phyloP scores from a whole-genome alignment of 176 grass and related monocot genomes.

The Pontederia crassipes region DNA sequence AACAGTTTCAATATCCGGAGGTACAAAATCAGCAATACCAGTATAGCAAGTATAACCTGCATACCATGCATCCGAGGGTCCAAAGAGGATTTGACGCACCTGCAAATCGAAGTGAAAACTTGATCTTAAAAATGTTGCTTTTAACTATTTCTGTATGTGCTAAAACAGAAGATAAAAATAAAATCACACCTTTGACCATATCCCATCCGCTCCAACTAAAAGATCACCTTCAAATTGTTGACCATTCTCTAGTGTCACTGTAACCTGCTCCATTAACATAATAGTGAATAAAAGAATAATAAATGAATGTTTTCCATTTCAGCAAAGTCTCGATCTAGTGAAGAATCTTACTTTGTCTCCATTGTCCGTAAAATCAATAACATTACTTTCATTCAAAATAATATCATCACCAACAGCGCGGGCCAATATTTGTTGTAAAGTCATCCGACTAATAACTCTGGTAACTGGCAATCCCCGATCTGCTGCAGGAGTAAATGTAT shows the following conservation, averaged over 20 bases:
- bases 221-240: slow-evolving; percentile 84
- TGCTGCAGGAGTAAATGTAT: slow-evolving; percentile 84
- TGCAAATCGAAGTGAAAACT: slow-evolving; percentile 26
- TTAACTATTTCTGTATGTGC: background rate
- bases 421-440: slow-evolving; percentile 84
- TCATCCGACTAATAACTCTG: slow-evolving; percentile 97
- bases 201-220: slow-evolving; percentile 94
- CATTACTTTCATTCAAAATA: slow-evolving; percentile 74
- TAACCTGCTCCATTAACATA: slow-evolving; percentile 38
- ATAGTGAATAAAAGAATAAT: background rate
- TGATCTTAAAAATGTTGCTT: background rate
- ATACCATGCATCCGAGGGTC: slow-evolving; percentile 62
- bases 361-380: slow-evolving; percentile 72
- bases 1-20: slow-evolving; percentile 88
- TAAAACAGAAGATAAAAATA: background rate
- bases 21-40: slow-evolving; percentile 90
- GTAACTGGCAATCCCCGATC: slow-evolving; percentile 89
- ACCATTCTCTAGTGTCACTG: slow-evolving; percentile 74
- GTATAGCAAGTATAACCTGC: slow-evolving; percentile 97
- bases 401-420: slow-evolving; percentile 53
- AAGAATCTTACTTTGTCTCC: slow-evolving; percentile 60
- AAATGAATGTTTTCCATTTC: background rate
- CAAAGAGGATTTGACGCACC: slow-evolving; percentile 78
- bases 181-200: slow-evolving; percentile 87
- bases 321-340: background rate